Percentiles rank a stretch among this genome's conserved stretches.
Conservation (phyloP, 2,329 filamentous ascomycete genomes). For the Sporothrix curviconia region DNA sequence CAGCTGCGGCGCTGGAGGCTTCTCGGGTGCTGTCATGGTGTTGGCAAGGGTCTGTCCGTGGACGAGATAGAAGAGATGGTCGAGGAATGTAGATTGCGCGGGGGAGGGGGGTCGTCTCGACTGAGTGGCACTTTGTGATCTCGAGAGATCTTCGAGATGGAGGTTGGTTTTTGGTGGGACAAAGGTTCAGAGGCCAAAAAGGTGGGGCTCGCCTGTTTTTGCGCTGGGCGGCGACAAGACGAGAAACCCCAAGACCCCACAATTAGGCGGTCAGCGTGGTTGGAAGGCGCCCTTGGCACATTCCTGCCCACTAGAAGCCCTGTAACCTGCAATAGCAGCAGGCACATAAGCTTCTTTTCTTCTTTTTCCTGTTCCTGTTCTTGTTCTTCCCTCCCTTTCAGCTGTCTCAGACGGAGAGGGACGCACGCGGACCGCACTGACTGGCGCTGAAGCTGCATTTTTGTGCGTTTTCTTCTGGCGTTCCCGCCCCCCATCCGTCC, state of each 20-base stretch:
- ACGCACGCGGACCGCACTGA: not conserved
- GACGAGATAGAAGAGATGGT: no score
- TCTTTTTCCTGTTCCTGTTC: not conserved
- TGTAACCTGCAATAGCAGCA: not conserved
- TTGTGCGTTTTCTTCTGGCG: not conserved
- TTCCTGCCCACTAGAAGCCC: not conserved
- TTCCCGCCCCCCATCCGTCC: not conserved
- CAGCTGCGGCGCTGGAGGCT: slow-evolving; percentile 9
- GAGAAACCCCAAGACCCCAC: not conserved
- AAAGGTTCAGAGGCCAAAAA: not conserved
- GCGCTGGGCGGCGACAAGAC: not conserved
- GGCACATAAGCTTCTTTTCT: slow-evolving; percentile 1
- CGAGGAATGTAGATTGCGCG: no score
- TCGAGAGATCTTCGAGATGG: not conserved
- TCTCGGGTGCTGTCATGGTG: slow-evolving; percentile 4
- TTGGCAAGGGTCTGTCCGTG: no score
- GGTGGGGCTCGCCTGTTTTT: slow-evolving; percentile 12
- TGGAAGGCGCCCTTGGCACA: not conserved
- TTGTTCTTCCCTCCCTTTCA: not conserved
- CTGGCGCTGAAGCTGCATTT: slow-evolving; percentile 1
- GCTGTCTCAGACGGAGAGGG: not conserved
- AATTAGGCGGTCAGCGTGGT: slow-evolving; percentile 1
- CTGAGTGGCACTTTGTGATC: no score
- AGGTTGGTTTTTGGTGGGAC: not conserved
- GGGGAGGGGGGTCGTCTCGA: no score